These are phyloP conservation scores for Nicotiana noctiflora DNA, from an alignment of 257 asterid genomes.

Conservation along the genomic window DNA sequence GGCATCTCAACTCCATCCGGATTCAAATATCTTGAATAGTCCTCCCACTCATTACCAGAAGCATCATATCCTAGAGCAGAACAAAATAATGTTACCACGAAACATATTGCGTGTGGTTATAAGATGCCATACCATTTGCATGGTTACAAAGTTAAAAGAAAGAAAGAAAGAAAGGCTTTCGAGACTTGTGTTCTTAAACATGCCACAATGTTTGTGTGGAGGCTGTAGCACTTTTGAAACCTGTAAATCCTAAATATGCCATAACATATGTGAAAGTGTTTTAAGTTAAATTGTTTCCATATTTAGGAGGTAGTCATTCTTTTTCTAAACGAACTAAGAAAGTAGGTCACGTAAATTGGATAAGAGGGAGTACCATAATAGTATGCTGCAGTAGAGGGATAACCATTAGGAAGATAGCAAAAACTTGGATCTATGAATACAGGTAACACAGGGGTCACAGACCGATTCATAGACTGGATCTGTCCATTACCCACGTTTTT, in stretches of 20 bases:
- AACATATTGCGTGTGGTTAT: background rate
- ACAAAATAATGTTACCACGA: background rate
- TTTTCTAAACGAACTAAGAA: too few species aligned
- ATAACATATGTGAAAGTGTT: too few species aligned
- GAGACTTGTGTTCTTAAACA: too few species aligned
- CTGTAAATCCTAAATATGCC: too few species aligned
- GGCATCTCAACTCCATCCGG: slow-evolving; percentile 46
- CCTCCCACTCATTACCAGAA: slow-evolving; percentile 42
- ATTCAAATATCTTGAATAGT: slow-evolving; percentile 37
- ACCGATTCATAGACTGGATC: slow-evolving; percentile 30
- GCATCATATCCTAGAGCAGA: slow-evolving; percentile 33
- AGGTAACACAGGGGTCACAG: slow-evolving; percentile 35
- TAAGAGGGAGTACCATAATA: slow-evolving; percentile 18
- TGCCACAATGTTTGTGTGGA: too few species aligned
- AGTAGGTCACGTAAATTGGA: too few species aligned
- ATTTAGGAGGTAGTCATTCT: too few species aligned
- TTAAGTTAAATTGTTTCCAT: too few species aligned
- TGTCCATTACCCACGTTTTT: slow-evolving; percentile 22
- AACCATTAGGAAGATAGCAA: slow-evolving; percentile 42
- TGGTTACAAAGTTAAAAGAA: too few species aligned
- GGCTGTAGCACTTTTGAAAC: too few species aligned
- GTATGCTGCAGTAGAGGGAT: slow-evolving; percentile 33
- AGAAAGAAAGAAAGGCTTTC: too few species aligned
- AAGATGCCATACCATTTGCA: too few species aligned
- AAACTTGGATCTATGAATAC: slow-evolving; percentile 43